Conservation (phyloP, 2,329 filamentous ascomycete species). For the Penicillium expansum region DNA sequence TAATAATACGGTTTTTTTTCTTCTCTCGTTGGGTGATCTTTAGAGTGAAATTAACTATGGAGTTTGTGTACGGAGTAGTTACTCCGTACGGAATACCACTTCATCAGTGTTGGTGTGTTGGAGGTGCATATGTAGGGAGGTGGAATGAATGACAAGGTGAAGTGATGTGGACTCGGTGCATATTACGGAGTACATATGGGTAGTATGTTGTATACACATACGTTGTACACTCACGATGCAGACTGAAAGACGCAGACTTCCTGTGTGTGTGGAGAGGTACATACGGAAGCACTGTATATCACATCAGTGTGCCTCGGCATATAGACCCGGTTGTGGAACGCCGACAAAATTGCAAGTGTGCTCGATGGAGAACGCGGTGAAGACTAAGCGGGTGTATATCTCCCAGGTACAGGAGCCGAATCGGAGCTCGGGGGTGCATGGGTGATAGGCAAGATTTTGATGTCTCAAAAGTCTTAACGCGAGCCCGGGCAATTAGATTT, state of each 20-base stretch:
- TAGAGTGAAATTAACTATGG: neutral
- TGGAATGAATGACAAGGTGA: neutral
- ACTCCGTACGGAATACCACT: neutral
- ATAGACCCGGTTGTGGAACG: conserved; percentile 1
- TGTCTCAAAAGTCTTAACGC: conserved; percentile 1
- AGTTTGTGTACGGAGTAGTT: neutral
- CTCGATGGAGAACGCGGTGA: conserved; percentile 3
- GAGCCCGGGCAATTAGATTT: neutral
- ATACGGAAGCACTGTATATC: conserved; percentile 10
- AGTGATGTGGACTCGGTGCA: neutral
- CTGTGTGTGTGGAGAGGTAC: neutral
- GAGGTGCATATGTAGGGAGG: neutral
- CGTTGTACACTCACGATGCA: neutral
- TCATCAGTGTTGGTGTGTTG: neutral
- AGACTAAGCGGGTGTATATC: neutral
- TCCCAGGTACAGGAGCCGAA: neutral
- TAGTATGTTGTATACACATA: neutral
- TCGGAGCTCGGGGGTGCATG: neutral
- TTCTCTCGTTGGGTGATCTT: neutral
- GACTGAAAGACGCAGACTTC: neutral
- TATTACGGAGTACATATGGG: neutral
- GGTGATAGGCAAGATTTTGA: neutral
- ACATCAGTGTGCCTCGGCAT: conserved; percentile 3
- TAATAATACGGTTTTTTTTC: neutral
- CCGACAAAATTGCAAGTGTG: neutral